Evolutionary conservation across 306 rosid genomes (phyloP).

Genomic region (Alnus rubra): DNA sequence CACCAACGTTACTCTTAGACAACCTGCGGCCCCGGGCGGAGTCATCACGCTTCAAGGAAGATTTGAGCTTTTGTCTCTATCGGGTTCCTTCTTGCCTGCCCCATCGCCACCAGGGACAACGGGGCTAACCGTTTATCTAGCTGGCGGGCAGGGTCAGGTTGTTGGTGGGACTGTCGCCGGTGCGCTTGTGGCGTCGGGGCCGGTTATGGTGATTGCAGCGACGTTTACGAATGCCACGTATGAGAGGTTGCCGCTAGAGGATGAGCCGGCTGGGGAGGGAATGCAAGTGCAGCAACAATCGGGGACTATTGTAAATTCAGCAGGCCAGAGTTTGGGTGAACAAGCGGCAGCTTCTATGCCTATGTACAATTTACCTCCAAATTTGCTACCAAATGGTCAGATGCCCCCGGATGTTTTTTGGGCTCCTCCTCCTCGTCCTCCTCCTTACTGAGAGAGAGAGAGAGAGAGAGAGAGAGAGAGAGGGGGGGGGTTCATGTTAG

Average conservation of each 20-base stretch:
- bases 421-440: conserved; percentile 75
- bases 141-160: conserved; percentile 78
- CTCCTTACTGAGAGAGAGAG: conserved; percentile 45
- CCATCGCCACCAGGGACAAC: conserved; percentile 76
- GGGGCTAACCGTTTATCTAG: conserved; percentile 60
- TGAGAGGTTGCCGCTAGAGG: conserved; percentile 70
- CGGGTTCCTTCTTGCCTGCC: conserved; percentile 75
- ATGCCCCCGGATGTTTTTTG: conserved; percentile 69
- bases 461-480: neutral
- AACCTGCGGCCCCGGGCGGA: conserved; percentile 60
- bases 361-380: conserved; percentile 58
- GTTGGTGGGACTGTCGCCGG: conserved; percentile 79
- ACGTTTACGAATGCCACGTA: conserved; percentile 76
- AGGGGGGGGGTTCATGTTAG: neutral
- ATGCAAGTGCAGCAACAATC: conserved; percentile 44
- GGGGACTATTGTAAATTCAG: conserved; percentile 37
- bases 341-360: conserved; percentile 46
- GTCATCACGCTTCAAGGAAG: conserved; percentile 60
- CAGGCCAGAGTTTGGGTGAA: conserved; percentile 52
- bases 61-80: conserved; percentile 69
- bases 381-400: conserved; percentile 68
- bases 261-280: conserved; percentile 45
- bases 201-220: conserved; percentile 75
- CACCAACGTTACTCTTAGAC: conserved; percentile 66
- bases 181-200: conserved; percentile 63